Base-by-base conservation (phyloP, 768 basidiomycete genomes). In the Leccinum arenicola region DNA sequence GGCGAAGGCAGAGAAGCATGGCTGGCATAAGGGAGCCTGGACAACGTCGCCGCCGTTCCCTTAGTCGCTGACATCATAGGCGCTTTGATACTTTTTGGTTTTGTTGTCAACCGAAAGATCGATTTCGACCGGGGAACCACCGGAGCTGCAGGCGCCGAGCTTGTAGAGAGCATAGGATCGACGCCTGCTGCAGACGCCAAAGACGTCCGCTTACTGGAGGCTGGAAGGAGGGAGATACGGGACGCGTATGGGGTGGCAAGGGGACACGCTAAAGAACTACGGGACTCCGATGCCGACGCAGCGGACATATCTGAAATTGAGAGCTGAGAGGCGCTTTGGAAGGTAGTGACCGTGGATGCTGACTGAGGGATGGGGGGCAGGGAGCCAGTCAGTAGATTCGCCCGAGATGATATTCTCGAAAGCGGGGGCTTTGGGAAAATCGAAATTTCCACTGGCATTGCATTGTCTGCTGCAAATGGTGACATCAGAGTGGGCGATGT, bases 311-410 rank as follows among this genome's bases (percentile, higher is more conserved):
- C 61, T 0, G 63, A 58, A 3, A 74, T 35, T 0, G 73, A 74
- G 35, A 65, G 38, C 23, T 61, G 65, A 0, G 73, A 69, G 2
- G 56, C 17, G 25, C 54, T 71, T 36, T 56, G 57, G 35, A 71
- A 73, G 1, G 73, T 62, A 0, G 64, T 65, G 36, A 70, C 29
- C 4, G 69, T 64, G 9, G 64, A 72, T 1, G 71, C 71, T 7
- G 73, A 71, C 21, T 65, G 67, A 35, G 72, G 73, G 12, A 73
- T 67, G 1, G 71, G 68, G 7, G 73, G 73, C 10, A 73, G 45
- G 1, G 38, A 8, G 1, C 47, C 7, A 25, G 62, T 57, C 3
- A 59, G 9, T 1, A 59, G 1, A 19, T 63, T 69, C 4, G 55
- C 56, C 27, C 66, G 59, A 1, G 73, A 69, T 2, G 73, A 55